phyloP scores from a whole-genome alignment of 441 rosid genomes.

The Raphanus hybrid region DNA sequence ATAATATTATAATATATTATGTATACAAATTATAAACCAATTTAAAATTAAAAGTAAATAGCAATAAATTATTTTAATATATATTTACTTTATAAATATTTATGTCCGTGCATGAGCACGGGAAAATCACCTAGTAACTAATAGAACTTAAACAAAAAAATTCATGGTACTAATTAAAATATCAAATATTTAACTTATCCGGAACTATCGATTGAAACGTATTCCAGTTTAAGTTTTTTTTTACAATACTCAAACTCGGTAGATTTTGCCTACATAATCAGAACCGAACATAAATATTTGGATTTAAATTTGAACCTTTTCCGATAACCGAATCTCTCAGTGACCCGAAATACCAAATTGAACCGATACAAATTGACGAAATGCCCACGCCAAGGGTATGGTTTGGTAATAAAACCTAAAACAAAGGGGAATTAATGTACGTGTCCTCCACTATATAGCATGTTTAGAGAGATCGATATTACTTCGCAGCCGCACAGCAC shows the following conservation, averaged over 20 bases:
- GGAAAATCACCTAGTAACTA: background rate
- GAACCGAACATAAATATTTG: too few species aligned
- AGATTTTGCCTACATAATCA: background rate
- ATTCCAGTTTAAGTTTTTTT: too few species aligned
- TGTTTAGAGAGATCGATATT: background rate
- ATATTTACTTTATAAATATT: too few species aligned
- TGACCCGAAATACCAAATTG: too few species aligned
- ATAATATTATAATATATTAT: too few species aligned
- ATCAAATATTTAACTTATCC: too few species aligned
- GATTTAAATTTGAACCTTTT: background rate
- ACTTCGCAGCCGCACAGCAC: conserved; percentile 36
- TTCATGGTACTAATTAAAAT: background rate
- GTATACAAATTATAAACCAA: too few species aligned
- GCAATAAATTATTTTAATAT: too few species aligned
- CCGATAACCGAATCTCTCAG: background rate
- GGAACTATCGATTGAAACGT: too few species aligned
- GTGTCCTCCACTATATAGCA: background rate
- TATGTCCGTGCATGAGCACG: too few species aligned
- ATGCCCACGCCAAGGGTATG: conserved; percentile 11
- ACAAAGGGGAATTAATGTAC: conserved; percentile 4
- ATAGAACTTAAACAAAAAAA: background rate
- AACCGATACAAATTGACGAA: too few species aligned
- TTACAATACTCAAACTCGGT: background rate
- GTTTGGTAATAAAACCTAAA: conserved; percentile 26
- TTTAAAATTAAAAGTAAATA: too few species aligned